A percentile compares a stretch with the other conserved stretches of the same genome.
phyloP scores from a whole-genome alignment of 441 rosid species.

The Croton setiger region DNA sequence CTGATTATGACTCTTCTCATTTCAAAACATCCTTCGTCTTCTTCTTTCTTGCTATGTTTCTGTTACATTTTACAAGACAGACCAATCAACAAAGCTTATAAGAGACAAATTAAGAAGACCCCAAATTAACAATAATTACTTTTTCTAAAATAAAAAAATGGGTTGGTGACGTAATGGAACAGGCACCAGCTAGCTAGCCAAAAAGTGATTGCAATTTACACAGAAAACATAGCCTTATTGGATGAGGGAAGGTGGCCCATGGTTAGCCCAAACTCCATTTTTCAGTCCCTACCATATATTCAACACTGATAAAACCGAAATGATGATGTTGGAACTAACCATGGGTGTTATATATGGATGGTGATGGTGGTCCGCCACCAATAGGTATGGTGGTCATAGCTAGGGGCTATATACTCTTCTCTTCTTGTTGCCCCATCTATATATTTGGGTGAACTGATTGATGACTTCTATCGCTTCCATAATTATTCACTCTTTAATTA shows the following conservation, averaged over 20 bases:
- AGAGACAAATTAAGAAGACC: conserved; percentile 15
- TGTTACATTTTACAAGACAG: neutral
- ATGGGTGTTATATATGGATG: neutral
- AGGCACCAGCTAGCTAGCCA: conserved; percentile 35
- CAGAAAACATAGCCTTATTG: neutral
- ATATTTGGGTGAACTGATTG: conserved; percentile 10
- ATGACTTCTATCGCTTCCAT: conserved; percentile 20
- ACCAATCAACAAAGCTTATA: conserved; percentile 23
- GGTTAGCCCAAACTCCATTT: conserved; percentile 31
- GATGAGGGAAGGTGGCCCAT: conserved; percentile 33
- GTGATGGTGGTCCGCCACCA: conserved; percentile 25
- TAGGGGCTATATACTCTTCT: conserved; percentile 5
- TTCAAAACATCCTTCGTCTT: neutral
- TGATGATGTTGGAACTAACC: conserved; percentile 39
- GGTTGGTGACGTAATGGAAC: conserved; percentile 37
- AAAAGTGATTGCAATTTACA: conserved; percentile 18
- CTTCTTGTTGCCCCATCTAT: conserved; percentile 1
- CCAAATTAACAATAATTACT: conserved; percentile 7
- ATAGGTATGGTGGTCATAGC: conserved; percentile 5
- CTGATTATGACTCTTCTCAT: conserved; percentile 40
- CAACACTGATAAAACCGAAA: conserved; percentile 29
- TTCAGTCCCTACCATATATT: conserved; percentile 41
- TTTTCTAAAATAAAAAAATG: neutral
- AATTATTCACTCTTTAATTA: conserved; percentile 2
- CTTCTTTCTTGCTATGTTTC: neutral